A percentile compares a stretch with the other conserved stretches of the same genome.
These are phyloP conservation scores for Scleroderma bovista DNA, from an alignment of 768 basidiomycete species.

Conservation along the genomic window DNA sequence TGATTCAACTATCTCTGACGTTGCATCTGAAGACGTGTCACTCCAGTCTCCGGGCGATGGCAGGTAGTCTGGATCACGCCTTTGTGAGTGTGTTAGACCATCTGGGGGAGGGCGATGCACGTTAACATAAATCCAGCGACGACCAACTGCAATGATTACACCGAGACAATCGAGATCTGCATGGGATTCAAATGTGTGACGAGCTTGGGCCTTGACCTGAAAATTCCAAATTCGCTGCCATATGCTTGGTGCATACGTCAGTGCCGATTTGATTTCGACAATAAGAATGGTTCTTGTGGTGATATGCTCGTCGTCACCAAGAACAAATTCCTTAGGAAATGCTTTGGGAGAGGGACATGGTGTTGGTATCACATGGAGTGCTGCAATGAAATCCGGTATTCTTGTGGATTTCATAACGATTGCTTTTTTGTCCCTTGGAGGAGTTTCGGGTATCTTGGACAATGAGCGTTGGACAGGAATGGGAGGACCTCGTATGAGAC, in stretches of 20 bases:
- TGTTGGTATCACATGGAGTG: not conserved
- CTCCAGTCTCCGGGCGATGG: not conserved
- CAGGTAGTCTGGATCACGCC: not conserved
- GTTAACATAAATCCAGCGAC: not conserved
- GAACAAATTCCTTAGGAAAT: not conserved
- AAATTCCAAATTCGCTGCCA: not conserved
- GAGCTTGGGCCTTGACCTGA: not conserved
- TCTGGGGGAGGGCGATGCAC: not conserved
- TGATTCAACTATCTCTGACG: not conserved
- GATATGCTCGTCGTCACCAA: not conserved
- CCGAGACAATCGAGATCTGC: not conserved
- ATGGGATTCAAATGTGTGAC: not conserved
- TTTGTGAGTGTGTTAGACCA: not conserved
- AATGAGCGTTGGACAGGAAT: not conserved
- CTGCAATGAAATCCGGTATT: not conserved
- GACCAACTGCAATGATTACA: not conserved
- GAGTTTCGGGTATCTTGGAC: not conserved
- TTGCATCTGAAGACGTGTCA: not conserved
- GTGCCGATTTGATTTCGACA: slow-evolving; percentile 1
- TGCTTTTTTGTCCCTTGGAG: not conserved
- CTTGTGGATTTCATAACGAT: not conserved
- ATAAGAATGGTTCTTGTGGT: not conserved
- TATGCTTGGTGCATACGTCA: fast-evolving
- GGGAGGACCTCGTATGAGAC: not conserved
- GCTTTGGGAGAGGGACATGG: not conserved